phyloP scores from a whole-genome alignment of 164 flowering plant genomes.

The Protea cynaroides region DNA sequence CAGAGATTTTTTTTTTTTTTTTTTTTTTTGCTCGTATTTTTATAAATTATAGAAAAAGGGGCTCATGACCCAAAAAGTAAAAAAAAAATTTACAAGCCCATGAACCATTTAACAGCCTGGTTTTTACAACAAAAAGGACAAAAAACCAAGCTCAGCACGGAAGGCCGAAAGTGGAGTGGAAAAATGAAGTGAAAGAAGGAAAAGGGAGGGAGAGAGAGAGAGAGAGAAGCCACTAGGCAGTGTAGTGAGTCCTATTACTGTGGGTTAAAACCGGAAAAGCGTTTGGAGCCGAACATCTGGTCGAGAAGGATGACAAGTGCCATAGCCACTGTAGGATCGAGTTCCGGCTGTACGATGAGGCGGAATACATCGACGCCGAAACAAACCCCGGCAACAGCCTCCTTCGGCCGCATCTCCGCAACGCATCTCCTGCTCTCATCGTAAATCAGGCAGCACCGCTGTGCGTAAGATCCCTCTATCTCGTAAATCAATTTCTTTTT shows the following conservation, averaged over 20 bases:
- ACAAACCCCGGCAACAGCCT: constrained; percentile 42
- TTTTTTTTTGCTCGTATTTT: too few species aligned
- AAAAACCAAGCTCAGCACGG: neutral
- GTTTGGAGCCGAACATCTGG: constrained; percentile 59
- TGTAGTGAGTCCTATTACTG: neutral
- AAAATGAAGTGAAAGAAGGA: too few species aligned
- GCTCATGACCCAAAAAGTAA: neutral
- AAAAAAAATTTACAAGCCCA: neutral
- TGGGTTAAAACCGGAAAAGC: neutral
- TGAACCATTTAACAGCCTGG: neutral
- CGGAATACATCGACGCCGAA: constrained; percentile 69
- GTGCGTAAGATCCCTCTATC: constrained; percentile 61
- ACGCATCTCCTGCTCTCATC: constrained; percentile 38
- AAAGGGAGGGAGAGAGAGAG: neutral
- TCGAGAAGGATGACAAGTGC: constrained; percentile 67
- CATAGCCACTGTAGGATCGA: constrained; percentile 60
- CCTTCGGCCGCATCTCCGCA: constrained; percentile 67
- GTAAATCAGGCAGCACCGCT: constrained; percentile 48
- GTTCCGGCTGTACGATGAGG: constrained; percentile 46
- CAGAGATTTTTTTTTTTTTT: too few species aligned
- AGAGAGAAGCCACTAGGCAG: neutral
- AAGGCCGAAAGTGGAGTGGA: neutral
- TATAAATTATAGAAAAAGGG: too few species aligned
- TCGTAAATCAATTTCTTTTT: constrained; percentile 23
- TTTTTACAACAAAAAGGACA: neutral